Percentiles rank a stretch among this genome's conserved stretches.
phyloP scores from a whole-genome alignment of 345 rosid species.

The Salix caprea region DNA sequence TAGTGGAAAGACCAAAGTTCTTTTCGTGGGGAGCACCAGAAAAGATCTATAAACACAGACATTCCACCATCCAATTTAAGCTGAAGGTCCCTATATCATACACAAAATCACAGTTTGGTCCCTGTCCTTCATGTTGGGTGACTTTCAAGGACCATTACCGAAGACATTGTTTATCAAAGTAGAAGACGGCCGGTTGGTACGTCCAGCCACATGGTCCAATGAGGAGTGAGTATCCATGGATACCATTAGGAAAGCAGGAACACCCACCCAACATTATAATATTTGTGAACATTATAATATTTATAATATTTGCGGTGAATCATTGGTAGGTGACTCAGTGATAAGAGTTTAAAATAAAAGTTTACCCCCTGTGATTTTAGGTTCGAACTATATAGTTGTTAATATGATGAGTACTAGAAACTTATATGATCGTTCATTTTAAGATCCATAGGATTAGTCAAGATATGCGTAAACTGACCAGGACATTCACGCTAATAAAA shows the following conservation, averaged over 20 bases:
- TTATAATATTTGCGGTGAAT: too few relatives aligned
- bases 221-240: too few relatives aligned
- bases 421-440: too few relatives aligned
- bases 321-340: too few relatives aligned
- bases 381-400: accelerated
- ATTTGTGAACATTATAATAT: too few relatives aligned
- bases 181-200: too few relatives aligned
- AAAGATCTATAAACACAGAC: not conserved
- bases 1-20: constrained; percentile 15
- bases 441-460: accelerated
- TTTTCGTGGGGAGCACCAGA: constrained; percentile 14
- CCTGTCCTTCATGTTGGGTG: not conserved
- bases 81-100: not conserved
- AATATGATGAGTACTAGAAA: accelerated
- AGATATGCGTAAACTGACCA: accelerated
- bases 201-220: too few relatives aligned
- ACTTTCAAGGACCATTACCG: not conserved
- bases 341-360: too few relatives aligned
- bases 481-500: too few relatives aligned
- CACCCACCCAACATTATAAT: too few relatives aligned
- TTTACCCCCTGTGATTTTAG: too few relatives aligned
- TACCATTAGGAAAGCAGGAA: too few relatives aligned
- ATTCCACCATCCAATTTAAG: not conserved
- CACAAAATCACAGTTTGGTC: not conserved
- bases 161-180: not conserved